phyloP scores from a whole-genome alignment of 1,139 yeast species.

The Geotrichum carabidarum region DNA sequence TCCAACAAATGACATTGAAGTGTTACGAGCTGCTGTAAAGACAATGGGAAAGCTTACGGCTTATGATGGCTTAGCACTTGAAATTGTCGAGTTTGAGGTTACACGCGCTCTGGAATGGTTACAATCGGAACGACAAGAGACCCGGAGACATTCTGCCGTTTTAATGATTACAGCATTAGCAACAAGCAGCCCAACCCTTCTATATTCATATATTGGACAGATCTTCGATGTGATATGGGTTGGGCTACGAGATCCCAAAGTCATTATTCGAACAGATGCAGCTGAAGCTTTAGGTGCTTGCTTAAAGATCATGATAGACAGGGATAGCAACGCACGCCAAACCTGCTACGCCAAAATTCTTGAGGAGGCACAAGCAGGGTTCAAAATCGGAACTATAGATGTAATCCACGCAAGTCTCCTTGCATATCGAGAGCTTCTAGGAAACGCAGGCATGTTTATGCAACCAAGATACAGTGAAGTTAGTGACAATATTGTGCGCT shows the following conservation, averaged over 20 bases:
- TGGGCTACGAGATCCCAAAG: conserved; percentile 74
- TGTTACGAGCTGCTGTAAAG: conserved; percentile 79
- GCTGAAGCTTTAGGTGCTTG: conserved; percentile 78
- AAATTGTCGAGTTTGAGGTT: conserved; percentile 88
- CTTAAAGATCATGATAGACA: conserved; percentile 66
- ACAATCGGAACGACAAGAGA: conserved; percentile 72
- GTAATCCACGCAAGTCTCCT: conserved; percentile 79
- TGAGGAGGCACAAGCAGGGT: conserved; percentile 47
- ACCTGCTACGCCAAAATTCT: conserved; percentile 71
- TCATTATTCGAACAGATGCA: conserved; percentile 72
- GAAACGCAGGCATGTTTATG: conserved; percentile 60
- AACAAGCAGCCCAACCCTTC: conserved; percentile 76
- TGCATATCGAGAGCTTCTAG: conserved; percentile 75
- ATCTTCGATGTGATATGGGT: conserved; percentile 82
- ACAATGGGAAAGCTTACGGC: conserved; percentile 84
- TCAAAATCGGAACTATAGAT: conserved; percentile 49
- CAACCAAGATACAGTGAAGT: conserved; percentile 70
- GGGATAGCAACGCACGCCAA: conserved; percentile 67
- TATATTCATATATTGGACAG: conserved; percentile 72
- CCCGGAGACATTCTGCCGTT: conserved; percentile 83
- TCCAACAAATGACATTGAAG: conserved; percentile 74
- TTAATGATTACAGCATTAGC: conserved; percentile 80
- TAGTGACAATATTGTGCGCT: conserved; percentile 67
- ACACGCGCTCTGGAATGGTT: conserved; percentile 89
- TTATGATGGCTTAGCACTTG: conserved; percentile 86